Percentiles rank a stretch among this genome's conserved stretches.
Conservation (phyloP, 371 early-diverging fungal genomes). For the Mucor mucedo region DNA sequence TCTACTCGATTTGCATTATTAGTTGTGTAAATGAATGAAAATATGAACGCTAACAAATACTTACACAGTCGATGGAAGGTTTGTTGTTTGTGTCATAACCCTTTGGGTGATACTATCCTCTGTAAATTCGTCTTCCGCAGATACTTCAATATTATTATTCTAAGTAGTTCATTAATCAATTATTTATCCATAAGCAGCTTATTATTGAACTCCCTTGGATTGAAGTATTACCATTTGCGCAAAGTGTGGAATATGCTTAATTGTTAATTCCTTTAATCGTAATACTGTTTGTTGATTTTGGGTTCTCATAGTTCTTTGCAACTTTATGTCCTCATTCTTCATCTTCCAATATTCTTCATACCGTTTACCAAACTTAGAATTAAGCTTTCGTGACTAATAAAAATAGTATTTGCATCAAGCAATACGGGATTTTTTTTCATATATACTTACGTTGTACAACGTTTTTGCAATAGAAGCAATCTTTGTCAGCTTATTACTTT, state of each 20-base stretch:
- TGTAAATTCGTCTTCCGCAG: constrained; percentile 10
- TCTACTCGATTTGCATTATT: constrained; percentile 20
- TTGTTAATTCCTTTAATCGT: no score
- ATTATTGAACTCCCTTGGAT: no score
- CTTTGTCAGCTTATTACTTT: no score
- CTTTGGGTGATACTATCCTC: no score
- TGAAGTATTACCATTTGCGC: constrained; percentile 15
- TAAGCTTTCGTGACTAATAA: constrained; percentile 4
- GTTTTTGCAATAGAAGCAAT: no score
- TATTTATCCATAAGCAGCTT: no score
- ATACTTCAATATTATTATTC: no score
- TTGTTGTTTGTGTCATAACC: constrained; percentile 10
- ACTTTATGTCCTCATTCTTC: neutral
- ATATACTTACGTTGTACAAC: no score
- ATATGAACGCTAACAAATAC: constrained; percentile 12
- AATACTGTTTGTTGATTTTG: constrained; percentile 8
- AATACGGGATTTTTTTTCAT: no score
- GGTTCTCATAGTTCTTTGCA: neutral
- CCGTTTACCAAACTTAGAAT: constrained; percentile 4
- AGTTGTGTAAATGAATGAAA: constrained; percentile 12
- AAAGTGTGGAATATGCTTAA: constrained; percentile 15
- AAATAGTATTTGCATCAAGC: no score
- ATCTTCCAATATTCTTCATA: constrained; percentile 2
- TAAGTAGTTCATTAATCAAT: no score
- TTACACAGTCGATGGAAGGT: constrained; percentile 12